Evolutionary conservation across 768 basidiomycete species (phyloP).

Genomic region (Pleurotus eryngii): DNA sequence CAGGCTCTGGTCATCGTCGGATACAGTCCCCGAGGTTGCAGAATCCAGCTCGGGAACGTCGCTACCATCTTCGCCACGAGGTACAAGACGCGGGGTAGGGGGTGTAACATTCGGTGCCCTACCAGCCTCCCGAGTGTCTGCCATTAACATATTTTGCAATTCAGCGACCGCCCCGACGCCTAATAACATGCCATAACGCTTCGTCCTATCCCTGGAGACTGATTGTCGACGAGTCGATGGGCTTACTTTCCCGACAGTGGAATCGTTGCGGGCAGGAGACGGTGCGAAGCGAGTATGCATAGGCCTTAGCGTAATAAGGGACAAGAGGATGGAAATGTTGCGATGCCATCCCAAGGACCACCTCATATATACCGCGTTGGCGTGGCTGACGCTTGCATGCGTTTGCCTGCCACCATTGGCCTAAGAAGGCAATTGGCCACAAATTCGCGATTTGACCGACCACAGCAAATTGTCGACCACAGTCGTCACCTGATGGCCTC

Average conservation of each 20-base stretch:
- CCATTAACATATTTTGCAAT: not conserved
- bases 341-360: not conserved
- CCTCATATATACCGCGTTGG: not conserved
- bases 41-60: conserved; percentile 28
- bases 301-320: not conserved
- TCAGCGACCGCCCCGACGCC: not conserved
- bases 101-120: not conserved
- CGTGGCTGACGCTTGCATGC: conserved; percentile 3
- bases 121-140: not conserved
- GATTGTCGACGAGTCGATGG: not conserved
- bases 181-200: conserved; percentile 1
- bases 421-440: conserved; percentile 1
- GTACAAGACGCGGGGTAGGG: not conserved
- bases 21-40: conserved; percentile 22
- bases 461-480: not conserved
- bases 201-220: not conserved
- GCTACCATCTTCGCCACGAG: not conserved
- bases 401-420: not conserved
- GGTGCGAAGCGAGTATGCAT: conserved; percentile 3
- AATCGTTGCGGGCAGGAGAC: not conserved
- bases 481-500: not conserved
- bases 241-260: not conserved
- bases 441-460: not conserved
- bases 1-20: conserved; percentile 28
- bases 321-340: not conserved